phyloP scores from a whole-genome alignment of 495 filamentous ascomycete species.

The Penicillium chermesinum region DNA sequence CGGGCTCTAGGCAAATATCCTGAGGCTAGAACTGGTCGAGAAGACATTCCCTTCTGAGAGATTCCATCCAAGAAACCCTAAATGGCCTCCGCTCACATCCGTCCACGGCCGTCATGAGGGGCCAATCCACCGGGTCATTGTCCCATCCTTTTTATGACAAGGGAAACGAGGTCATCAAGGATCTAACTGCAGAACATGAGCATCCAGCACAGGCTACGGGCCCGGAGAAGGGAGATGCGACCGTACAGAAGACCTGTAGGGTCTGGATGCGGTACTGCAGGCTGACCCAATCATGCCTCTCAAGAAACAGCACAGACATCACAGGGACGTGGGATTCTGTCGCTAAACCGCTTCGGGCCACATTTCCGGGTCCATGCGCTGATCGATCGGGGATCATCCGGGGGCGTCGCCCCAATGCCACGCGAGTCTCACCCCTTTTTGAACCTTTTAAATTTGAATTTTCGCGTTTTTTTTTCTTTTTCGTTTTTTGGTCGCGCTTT shows the following conservation, averaged over 20 bases:
- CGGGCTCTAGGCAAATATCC: not conserved
- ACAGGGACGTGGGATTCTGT: not conserved
- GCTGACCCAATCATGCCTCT: not conserved
- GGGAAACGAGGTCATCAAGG: not conserved
- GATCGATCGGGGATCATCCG: slow-evolving; percentile 33
- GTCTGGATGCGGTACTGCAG: not conserved
- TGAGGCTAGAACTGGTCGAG: slow-evolving; percentile 8
- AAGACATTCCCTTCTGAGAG: slow-evolving; percentile 14
- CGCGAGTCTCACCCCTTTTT: slow-evolving; percentile 15
- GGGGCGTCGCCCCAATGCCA: slow-evolving; percentile 19
- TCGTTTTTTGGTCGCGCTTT: not conserved
- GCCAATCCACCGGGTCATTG: not conserved
- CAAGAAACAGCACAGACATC: not conserved
- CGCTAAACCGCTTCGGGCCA: slow-evolving; percentile 5
- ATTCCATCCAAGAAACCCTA: slow-evolving; percentile 5
- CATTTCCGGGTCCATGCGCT: slow-evolving; percentile 12
- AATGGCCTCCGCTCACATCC: not conserved
- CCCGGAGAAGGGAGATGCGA: not conserved
- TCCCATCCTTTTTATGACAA: not conserved
- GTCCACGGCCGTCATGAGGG: not conserved
- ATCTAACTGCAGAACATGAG: too few species aligned
- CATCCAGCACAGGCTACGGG: too few species aligned
- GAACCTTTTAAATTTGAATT: too few species aligned
- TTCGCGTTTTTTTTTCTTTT: slow-evolving; percentile 6
- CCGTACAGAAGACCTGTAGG: not conserved